These are phyloP conservation scores for Cytospora chrysosperma DNA, from an alignment of 2,329 filamentous ascomycete species.

Conservation along the genomic window DNA sequence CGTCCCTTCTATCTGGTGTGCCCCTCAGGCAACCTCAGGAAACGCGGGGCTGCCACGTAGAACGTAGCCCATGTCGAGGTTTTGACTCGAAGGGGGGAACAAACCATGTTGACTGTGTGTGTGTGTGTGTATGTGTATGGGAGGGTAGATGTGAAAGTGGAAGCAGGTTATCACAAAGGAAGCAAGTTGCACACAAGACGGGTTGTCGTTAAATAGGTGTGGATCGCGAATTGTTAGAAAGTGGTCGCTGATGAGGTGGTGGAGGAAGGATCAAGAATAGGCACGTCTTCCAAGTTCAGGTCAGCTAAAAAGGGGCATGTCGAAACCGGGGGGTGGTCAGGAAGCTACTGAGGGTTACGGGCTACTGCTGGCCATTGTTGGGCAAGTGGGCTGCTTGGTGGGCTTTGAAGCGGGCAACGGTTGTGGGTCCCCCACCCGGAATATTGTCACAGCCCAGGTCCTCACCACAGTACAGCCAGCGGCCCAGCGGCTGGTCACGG, in stretches of 20 bases:
- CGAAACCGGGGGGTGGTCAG: background rate
- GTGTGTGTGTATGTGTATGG: conserved; percentile 10
- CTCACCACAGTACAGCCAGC: background rate
- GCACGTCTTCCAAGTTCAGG: conserved; percentile 13
- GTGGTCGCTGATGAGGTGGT: conserved; percentile 15
- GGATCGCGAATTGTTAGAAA: conserved; percentile 9
- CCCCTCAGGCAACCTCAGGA: conserved; percentile 18
- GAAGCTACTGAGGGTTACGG: conserved; percentile 2
- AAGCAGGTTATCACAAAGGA: background rate
- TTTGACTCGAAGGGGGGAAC: background rate
- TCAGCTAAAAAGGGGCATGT: conserved; percentile 24
- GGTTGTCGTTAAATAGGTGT: conserved; percentile 14
- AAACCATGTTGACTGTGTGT: conserved; percentile 20
- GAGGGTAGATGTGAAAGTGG: background rate
- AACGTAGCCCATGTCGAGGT: background rate
- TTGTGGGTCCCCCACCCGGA: background rate
- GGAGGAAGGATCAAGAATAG: conserved; percentile 16
- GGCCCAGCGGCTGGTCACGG: background rate
- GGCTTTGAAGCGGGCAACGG: background rate
- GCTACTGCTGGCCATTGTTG: conserved; percentile 11
- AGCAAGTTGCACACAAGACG: background rate
- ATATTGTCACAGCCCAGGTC: background rate
- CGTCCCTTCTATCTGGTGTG: conserved; percentile 7
- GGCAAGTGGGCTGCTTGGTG: conserved; percentile 3
- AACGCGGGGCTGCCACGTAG: conserved; percentile 18